Conservation (phyloP, 352 stramenopile genomes). For the Pythium angustatum region DNA sequence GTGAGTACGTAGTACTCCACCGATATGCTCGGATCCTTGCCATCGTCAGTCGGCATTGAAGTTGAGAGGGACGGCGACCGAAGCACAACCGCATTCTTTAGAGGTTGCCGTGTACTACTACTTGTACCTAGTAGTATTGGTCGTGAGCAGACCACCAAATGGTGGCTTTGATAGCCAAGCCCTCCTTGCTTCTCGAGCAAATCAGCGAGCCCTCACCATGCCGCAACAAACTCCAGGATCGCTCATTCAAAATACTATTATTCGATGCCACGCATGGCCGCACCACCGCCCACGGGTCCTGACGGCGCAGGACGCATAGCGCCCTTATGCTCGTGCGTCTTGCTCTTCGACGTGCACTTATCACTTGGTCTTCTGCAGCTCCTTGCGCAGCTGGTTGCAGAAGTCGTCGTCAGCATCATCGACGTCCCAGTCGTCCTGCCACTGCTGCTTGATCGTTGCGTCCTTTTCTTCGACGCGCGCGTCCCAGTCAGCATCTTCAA, state of each 20-base stretch:
- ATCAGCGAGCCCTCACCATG: too few species aligned
- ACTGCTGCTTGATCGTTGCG: conserved; percentile 87
- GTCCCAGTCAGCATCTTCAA: conserved; percentile 81
- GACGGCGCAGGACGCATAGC: not conserved
- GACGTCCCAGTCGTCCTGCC: conserved; percentile 93
- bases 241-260: conserved; percentile 19
- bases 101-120: too few species aligned
- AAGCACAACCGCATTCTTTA: too few species aligned
- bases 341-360: not conserved
- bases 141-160: too few species aligned
- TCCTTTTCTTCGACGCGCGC: conserved; percentile 79
- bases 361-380: conserved; percentile 86
- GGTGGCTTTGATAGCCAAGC: too few species aligned
- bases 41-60: too few species aligned
- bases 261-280: not conserved
- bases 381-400: conserved; percentile 90
- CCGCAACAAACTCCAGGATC: not conserved
- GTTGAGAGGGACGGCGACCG: too few species aligned
- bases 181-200: too few species aligned
- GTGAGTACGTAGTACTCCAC: too few species aligned
- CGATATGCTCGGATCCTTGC: too few species aligned
- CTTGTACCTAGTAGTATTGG: too few species aligned
- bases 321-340: not conserved
- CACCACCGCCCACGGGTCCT: not conserved
- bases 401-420: conserved; percentile 93